A percentile compares a stretch with the other conserved stretches of the same genome.
Evolutionary conservation across 805 yeast genomes (phyloP).

Genomic region (Yarrowia divulgata): DNA sequence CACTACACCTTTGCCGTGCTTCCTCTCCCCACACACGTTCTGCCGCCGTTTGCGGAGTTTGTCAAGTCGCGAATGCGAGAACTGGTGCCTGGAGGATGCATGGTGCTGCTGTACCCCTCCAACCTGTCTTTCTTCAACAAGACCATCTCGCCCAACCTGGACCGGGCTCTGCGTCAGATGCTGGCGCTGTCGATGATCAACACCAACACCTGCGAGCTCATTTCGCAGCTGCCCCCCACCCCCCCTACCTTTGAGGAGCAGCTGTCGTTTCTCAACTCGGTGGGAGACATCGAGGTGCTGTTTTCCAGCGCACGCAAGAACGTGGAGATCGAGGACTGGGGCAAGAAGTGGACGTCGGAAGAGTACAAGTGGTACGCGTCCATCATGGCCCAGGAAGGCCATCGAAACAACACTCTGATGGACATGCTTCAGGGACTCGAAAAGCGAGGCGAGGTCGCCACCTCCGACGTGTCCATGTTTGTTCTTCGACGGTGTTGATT

Average conservation of each 20-base stretch:
- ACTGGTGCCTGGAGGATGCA: conserved; percentile 44
- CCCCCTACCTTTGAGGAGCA: conserved; percentile 26
- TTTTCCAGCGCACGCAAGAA: conserved; percentile 24
- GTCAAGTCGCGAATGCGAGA: conserved; percentile 43
- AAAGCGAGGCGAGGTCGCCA: conserved; percentile 26
- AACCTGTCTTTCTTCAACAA: conserved; percentile 43
- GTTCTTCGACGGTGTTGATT: conserved; percentile 5
- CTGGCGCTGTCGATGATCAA: conserved; percentile 45
- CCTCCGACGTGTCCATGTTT: conserved; percentile 26
- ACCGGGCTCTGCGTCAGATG: conserved; percentile 44
- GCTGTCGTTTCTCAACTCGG: conserved; percentile 6
- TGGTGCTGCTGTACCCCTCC: conserved; percentile 44
- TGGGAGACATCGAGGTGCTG: conserved; percentile 25
- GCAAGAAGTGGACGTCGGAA: conserved; percentile 27
- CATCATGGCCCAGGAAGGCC: conserved; percentile 22
- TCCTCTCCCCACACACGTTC: conserved; percentile 44
- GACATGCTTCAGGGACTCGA: conserved; percentile 31
- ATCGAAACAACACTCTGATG: conserved; percentile 30
- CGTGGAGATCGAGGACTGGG: conserved; percentile 38
- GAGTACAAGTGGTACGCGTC: conserved; percentile 35
- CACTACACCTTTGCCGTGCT: conserved; percentile 44
- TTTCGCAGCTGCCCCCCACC: conserved; percentile 43
- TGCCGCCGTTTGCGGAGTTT: conserved; percentile 43
- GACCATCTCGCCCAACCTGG: conserved; percentile 44
- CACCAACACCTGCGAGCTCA: conserved; percentile 44